Base-by-base conservation (phyloP, 2,329 filamentous ascomycete species). In the Clarireedia sp. region DNA sequence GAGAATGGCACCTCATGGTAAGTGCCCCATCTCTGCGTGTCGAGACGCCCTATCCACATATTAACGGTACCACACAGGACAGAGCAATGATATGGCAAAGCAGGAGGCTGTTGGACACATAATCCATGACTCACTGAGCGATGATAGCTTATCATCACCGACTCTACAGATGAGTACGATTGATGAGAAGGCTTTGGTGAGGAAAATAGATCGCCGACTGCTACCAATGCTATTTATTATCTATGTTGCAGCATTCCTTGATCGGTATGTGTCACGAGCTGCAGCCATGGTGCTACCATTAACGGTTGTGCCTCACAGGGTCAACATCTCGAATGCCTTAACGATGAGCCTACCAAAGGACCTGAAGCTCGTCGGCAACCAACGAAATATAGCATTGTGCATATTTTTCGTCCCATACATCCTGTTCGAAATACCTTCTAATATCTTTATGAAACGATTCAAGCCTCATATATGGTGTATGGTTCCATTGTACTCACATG, bases 371-470 rank as follows among this genome's bases (percentile, higher is more conserved):
- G 36, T 40, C 2, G 2, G 48, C 3, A 17, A 16, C 3, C 17
- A 50, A 12, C 33, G 37, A 5, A 50, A 50, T 50, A 3, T 50
- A 3, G 19, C 48, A 12, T 74, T 90, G 60, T 85, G 84, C 55
- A 87, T 90, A 66, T 90, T 91, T 73, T 91, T 90, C 70, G 78
- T 90, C 1, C 86, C 87, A 1, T 91, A 90, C 68, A 75, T 87
- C 62, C 64, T 86, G 50, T 77, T 80, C 62, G 83, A 87, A 73
- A 86, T 90, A 54, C 83, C 84, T 0, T 85, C 81, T 63, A 87
- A 87, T 66, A 79, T 90, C 54, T 70, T 89, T 37, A 73, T 90
- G 49, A 89, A 89, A 73, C 74, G 71, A 58, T 73, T 84, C 54
- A 79, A 76, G 60, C 85, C 85, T 3, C 48, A 24, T n/a, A n/a